phyloP scores from a whole-genome alignment of 139 green algal species.

The Chlamydomonas sp. region DNA sequence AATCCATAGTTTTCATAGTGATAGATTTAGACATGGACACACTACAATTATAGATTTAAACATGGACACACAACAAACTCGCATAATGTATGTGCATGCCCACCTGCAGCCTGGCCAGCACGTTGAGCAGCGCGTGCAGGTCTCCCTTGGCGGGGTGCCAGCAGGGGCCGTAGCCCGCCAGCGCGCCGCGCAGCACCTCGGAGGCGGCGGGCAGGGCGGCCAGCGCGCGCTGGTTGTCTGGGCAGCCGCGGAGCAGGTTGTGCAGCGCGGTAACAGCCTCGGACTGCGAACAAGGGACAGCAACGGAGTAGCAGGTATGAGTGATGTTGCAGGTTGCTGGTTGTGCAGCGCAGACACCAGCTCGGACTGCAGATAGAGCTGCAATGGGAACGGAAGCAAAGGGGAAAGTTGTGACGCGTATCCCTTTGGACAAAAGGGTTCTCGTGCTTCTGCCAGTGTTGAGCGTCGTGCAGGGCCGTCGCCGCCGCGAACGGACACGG shows the following conservation, averaged over 20 bases:
- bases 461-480: too few species aligned
- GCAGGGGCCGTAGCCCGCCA: constrained; percentile 36
- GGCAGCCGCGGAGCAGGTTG: constrained; percentile 34
- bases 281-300: background rate
- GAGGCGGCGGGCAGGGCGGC: constrained; percentile 15
- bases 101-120: constrained; percentile 33
- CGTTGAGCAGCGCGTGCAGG: constrained; percentile 39
- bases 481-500: too few species aligned
- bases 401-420: too few species aligned
- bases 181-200: constrained; percentile 25
- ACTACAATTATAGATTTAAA: background rate
- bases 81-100: background rate
- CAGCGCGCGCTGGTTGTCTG: constrained; percentile 40
- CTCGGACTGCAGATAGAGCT: too few species aligned
- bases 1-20: too few species aligned
- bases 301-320: too few species aligned
- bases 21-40: too few species aligned
- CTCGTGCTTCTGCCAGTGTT: too few species aligned
- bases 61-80: background rate
- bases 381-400: too few species aligned
- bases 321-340: too few species aligned
- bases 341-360: too few species aligned
- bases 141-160: constrained; percentile 36
- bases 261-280: constrained; percentile 26
- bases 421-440: too few species aligned